phyloP scores from a whole-genome alignment of 1,284 basidiomycete genomes.

The Ustilago cynodontis region DNA sequence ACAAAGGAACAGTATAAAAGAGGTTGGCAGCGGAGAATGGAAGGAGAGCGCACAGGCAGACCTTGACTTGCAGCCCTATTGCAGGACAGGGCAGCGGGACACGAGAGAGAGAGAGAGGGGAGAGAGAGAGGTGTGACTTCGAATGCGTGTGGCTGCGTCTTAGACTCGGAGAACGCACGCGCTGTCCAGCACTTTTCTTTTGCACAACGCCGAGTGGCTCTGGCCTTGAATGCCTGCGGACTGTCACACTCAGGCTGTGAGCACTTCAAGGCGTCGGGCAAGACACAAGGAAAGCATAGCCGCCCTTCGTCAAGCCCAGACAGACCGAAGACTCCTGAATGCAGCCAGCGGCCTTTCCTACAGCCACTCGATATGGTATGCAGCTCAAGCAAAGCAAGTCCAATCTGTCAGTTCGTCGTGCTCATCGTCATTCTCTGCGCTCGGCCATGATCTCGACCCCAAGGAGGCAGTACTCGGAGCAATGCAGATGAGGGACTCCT shows the following conservation, averaged over 20 bases:
- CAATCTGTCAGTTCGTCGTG: slow-evolving; percentile 1
- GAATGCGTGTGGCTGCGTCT: slow-evolving; percentile 15
- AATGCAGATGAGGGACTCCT: not conserved
- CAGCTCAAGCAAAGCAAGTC: too few relatives aligned
- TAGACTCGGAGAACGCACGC: slow-evolving; percentile 18
- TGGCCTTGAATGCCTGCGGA: not conserved
- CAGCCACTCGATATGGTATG: slow-evolving; percentile 3
- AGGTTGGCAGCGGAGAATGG: not conserved
- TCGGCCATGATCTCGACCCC: not conserved
- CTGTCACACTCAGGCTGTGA: not conserved
- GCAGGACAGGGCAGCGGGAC: not conserved
- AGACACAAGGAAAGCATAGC: slow-evolving; percentile 8
- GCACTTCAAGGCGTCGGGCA: not conserved
- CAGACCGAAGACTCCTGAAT: not conserved
- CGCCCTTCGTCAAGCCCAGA: slow-evolving; percentile 1
- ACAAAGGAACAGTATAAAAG: not conserved
- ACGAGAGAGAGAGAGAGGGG: not conserved
- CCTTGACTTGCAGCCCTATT: slow-evolving; percentile 4
- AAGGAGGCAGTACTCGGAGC: not conserved
- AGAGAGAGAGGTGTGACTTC: not conserved
- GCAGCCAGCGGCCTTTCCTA: slow-evolving; percentile 22
- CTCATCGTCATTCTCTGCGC: not conserved
- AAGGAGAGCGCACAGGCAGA: not conserved
- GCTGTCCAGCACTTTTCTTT: slow-evolving; percentile 3
- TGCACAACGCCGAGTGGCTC: slow-evolving; percentile 21